Percentiles rank a stretch among this genome's conserved stretches.
phyloP scores from a whole-genome alignment of 495 filamentous ascomycete genomes.

The Xylaria venustula region DNA sequence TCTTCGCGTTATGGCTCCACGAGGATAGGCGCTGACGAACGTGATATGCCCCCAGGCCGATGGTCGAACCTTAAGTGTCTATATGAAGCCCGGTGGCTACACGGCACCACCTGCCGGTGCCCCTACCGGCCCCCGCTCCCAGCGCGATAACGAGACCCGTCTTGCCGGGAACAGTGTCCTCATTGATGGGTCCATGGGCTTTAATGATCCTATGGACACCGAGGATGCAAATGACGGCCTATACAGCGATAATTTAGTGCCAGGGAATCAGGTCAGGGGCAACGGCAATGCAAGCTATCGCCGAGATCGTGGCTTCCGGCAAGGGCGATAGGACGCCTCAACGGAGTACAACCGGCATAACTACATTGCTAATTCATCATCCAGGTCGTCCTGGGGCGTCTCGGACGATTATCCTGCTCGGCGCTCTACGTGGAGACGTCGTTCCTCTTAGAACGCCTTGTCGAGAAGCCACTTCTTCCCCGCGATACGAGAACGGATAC shows the following conservation, averaged over 20 bases:
- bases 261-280: slow-evolving; percentile 12
- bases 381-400: too few relatives aligned
- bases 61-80: slow-evolving; percentile 76
- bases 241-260: slow-evolving; percentile 44
- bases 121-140: slow-evolving; percentile 31
- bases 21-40: slow-evolving; percentile 8
- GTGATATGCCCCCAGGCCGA: slow-evolving; percentile 62
- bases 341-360: neutral
- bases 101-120: slow-evolving; percentile 26
- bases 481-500: too few relatives aligned
- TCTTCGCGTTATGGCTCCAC: neutral
- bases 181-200: slow-evolving; percentile 63
- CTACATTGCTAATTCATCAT: neutral
- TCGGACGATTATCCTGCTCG: too few relatives aligned
- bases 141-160: slow-evolving; percentile 40
- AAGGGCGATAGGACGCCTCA: slow-evolving; percentile 8
- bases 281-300: slow-evolving; percentile 21
- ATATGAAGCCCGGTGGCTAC: slow-evolving; percentile 55
- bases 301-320: slow-evolving; percentile 36
- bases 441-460: too few relatives aligned
- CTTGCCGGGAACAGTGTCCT: slow-evolving; percentile 42
- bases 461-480: too few relatives aligned
- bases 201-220: slow-evolving; percentile 55
- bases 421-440: too few relatives aligned
- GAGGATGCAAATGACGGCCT: slow-evolving; percentile 31